phyloP scores from a whole-genome alignment of 176 grass and related monocot species.

The Pharus latifolius region DNA sequence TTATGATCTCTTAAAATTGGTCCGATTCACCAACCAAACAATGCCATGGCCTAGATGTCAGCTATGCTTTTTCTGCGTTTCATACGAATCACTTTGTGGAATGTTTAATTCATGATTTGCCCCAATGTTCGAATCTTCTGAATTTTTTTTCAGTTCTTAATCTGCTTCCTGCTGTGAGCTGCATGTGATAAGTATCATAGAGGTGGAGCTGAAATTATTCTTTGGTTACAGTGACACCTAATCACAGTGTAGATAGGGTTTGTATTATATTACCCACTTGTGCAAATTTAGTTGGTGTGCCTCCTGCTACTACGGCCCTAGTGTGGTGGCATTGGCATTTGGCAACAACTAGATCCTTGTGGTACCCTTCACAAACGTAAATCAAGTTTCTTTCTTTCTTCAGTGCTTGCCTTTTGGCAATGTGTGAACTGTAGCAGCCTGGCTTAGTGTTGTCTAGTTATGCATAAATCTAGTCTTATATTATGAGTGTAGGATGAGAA shows the following conservation, averaged over 20 bases:
- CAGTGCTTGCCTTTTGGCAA: neutral
- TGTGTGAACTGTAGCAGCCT: too few species aligned
- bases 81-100: too few species aligned
- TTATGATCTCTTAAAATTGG: too few species aligned
- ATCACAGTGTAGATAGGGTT: conserved; percentile 10
- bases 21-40: too few species aligned
- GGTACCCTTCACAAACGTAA: too few species aligned
- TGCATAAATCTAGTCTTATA: too few species aligned
- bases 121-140: neutral
- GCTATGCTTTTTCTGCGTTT: too few species aligned
- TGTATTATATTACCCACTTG: conserved; percentile 29
- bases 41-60: too few species aligned
- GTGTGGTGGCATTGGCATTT: neutral
- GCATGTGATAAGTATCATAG: conserved; percentile 40
- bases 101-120: conserved; percentile 23
- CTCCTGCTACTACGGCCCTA: neutral
- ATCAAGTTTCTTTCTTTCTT: neutral
- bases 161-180: conserved; percentile 23
- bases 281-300: neutral
- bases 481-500: too few species aligned
- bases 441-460: too few species aligned
- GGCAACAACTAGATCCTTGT: neutral
- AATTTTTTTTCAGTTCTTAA: neutral
- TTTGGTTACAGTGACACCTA: conserved; percentile 27
- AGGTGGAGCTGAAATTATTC: conserved; percentile 13